phyloP scores from a whole-genome alignment of 768 basidiomycete species.

The Hemileccinum rubropunctum region DNA sequence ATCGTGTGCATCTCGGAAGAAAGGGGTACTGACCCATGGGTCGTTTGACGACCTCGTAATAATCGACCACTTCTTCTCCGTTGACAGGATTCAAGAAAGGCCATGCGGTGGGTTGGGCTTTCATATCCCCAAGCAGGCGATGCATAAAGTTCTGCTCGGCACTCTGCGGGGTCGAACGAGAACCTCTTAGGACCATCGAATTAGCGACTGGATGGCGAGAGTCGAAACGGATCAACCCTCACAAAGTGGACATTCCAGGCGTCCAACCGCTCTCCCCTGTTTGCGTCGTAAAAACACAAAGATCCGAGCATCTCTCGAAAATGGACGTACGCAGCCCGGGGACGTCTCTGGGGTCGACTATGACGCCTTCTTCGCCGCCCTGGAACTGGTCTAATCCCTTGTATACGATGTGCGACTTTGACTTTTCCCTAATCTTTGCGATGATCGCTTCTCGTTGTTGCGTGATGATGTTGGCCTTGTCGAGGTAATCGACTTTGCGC shows the following conservation, averaged over 20 bases:
- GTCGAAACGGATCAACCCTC: constrained; percentile 25
- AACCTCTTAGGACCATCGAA: constrained; percentile 13
- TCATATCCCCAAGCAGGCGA: constrained; percentile 73
- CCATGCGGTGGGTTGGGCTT: constrained; percentile 80
- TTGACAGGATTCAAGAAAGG: constrained; percentile 84
- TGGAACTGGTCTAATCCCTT: constrained; percentile 77
- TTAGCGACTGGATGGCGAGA: not conserved
- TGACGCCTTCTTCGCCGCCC: constrained; percentile 50
- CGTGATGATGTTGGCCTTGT: constrained; percentile 70
- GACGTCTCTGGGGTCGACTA: constrained; percentile 71
- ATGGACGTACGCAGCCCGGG: constrained; percentile 75
- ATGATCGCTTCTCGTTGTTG: constrained; percentile 89
- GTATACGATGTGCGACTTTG: constrained; percentile 83
- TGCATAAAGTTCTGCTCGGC: constrained; percentile 68
- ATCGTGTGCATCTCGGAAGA: not conserved
- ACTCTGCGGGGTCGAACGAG: constrained; percentile 47
- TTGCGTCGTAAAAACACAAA: constrained; percentile 5
- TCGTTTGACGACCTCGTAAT: constrained; percentile 81
- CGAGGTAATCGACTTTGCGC: constrained; percentile 86
- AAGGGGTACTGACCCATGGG: constrained; percentile 78
- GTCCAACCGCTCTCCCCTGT: constrained; percentile 93
- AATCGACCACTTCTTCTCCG: constrained; percentile 76
- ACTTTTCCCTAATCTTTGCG: constrained; percentile 82
- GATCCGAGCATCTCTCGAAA: not conserved
- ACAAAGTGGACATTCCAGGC: constrained; percentile 74